Base-by-base conservation (phyloP, 2,329 filamentous ascomycete species). In the Sordariomycetes sp. region DNA sequence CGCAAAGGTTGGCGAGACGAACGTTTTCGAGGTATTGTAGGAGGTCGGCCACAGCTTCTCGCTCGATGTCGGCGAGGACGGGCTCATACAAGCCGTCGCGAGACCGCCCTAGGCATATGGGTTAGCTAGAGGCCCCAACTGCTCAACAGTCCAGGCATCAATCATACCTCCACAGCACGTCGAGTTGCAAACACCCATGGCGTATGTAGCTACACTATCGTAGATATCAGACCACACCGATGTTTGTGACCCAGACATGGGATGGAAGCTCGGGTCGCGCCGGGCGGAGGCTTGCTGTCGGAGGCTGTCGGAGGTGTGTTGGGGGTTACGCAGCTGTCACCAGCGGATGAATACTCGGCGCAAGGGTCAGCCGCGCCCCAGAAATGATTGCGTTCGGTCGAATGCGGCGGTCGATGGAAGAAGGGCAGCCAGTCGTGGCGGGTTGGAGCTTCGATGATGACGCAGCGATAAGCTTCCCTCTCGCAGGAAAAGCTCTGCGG, bases 1-100 rank as follows among this genome's bases (percentile, higher is more conserved):
- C 12, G 18, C 34, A 37, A 34, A 32, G 28, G 4, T 32, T 32
- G 4, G 28, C 28, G 18, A 32, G 32, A 76, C 83, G 63, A 78
- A 97, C 94, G 71, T 97, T 97, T 76, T 99, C 94, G 64, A 99
- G 86, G 72, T 96, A 97, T 71, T 93, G 89, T 20, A 99, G 79
- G 60, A 99, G 79, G 71, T 99, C 94, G 64, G 94, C 92, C 58
- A 99, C 94, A 58, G 94, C 94, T 77, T 97, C 94, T 68, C 94
- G 85, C 76, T 99, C 94, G 75, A 89, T 96, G 70, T 99, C 94
- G 67, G 92, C 92, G 62, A 99, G 82, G 59, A 94, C 89, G 57
- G 88, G 87, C 71, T 94, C 89, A 71, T 93, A 92, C 63, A 90
- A 80, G 64, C 85, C 86, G 80, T 93, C 89, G 72, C 86, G 86